These are phyloP conservation scores for Eucommia ulmoides DNA, from an alignment of 257 asterid genomes.

Conservation along the genomic window DNA sequence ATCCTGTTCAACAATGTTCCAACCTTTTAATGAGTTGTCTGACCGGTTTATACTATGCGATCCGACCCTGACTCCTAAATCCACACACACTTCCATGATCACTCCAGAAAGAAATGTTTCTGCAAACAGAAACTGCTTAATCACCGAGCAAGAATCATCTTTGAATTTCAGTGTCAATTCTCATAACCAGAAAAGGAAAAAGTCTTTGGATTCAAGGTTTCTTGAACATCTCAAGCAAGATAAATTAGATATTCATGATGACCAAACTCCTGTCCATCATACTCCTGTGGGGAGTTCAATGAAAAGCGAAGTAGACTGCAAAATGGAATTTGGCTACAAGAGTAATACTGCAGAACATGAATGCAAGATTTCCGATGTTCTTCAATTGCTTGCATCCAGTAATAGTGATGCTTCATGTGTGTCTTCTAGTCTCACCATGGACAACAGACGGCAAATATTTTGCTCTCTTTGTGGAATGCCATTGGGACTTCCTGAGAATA, in stretches of 20 bases:
- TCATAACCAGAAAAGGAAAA: constrained; percentile 50
- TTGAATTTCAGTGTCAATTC: constrained; percentile 56
- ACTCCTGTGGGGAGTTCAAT: constrained; percentile 38
- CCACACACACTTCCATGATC: constrained; percentile 14
- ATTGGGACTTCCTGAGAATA: constrained; percentile 55
- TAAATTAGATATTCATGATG: constrained; percentile 19
- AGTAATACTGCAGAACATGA: constrained; percentile 23
- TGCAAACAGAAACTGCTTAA: constrained; percentile 19
- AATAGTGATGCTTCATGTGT: constrained; percentile 20
- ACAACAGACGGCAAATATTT: constrained; percentile 38
- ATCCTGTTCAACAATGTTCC: constrained; percentile 25
- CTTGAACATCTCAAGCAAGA: constrained; percentile 25
- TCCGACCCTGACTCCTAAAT: constrained; percentile 23
- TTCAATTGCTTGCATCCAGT: constrained; percentile 12
- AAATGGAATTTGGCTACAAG: constrained; percentile 14
- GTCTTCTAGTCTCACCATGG: constrained; percentile 27
- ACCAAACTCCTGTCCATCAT: constrained; percentile 25
- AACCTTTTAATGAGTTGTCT: constrained; percentile 14
- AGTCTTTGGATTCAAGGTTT: constrained; percentile 27
- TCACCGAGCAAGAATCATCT: constrained; percentile 45
- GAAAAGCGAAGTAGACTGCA: constrained; percentile 17
- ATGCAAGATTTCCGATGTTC: constrained; percentile 10
- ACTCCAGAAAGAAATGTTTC: constrained; percentile 40
- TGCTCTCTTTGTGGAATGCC: constrained; percentile 58
- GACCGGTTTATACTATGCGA: constrained; percentile 22